A percentile compares a stretch with the other conserved stretches of the same genome.
Conservation (phyloP, 495 filamentous ascomycete species). For the Astrocystis sublimbata region DNA sequence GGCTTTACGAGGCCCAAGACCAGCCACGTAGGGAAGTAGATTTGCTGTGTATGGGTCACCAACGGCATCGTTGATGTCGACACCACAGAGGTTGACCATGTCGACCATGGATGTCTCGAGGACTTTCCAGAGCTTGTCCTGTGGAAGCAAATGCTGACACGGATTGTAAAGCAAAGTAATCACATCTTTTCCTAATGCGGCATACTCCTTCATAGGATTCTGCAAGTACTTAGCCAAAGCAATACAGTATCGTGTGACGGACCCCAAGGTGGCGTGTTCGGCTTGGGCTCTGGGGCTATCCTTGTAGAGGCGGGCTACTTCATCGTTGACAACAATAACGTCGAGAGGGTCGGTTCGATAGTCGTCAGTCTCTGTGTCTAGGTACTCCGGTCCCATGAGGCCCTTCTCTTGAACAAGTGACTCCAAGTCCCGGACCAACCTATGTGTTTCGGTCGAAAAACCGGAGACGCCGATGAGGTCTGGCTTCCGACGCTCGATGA, state of each 20-base stretch:
- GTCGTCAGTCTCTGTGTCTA: slow-evolving; percentile 60
- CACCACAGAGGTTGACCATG: slow-evolving; percentile 94
- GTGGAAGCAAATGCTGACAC: slow-evolving; percentile 81
- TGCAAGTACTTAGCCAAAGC: slow-evolving; percentile 88
- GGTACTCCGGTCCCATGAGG: slow-evolving; percentile 71
- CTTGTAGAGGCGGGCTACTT: slow-evolving; percentile 91
- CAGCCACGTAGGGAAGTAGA: slow-evolving; percentile 87
- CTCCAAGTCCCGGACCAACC: slow-evolving; percentile 75
- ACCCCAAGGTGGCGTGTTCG: slow-evolving; percentile 76
- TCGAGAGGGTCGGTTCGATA: slow-evolving; percentile 76
- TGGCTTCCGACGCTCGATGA: slow-evolving; percentile 73
- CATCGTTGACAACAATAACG: slow-evolving; percentile 90
- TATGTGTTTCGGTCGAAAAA: slow-evolving; percentile 85
- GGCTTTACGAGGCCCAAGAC: slow-evolving; percentile 90
- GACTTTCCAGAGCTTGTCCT: slow-evolving; percentile 79
- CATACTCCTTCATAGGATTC: slow-evolving; percentile 93
- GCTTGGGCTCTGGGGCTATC: slow-evolving; percentile 76
- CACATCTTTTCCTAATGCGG: slow-evolving; percentile 83
- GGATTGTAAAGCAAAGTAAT: slow-evolving; percentile 83
- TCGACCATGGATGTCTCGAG: slow-evolving; percentile 95
- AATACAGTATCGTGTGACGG: slow-evolving; percentile 83
- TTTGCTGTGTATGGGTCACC: slow-evolving; percentile 76
- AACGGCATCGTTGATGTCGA: slow-evolving; percentile 91
- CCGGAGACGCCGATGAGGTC: slow-evolving; percentile 90
- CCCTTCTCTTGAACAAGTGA: slow-evolving; percentile 72